Base-by-base conservation (phyloP, 2,329 filamentous ascomycete genomes). In the Trichoderma asperellum region DNA sequence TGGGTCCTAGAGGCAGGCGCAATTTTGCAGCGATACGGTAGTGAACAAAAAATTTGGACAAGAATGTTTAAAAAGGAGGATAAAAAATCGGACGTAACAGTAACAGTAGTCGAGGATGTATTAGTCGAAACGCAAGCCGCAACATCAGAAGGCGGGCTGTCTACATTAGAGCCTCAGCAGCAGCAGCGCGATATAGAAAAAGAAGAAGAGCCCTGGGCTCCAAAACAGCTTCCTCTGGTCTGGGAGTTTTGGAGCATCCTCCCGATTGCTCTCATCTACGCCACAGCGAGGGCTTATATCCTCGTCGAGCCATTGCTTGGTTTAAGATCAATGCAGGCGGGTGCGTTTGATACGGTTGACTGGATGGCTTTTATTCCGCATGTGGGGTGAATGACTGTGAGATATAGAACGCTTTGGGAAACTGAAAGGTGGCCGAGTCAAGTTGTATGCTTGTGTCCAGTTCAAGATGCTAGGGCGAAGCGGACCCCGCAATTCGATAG, bases 241-340 rank as follows among this genome's bases (percentile, higher is more conserved):
- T 63, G 47, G 47, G 32, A 29, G 6, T 40, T 62, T 35, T 55
- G 47, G 21, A 21, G 47, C 21, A 40, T 40, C 34, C 37, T 64
- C 21, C 49, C 47, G 5, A 24, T 55, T 8, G 61, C 47, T 3
- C 53, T 64, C 5, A 40, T 40, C 5, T 53, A 55, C 24, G 60
- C 60, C 5, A 14, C 53, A 18, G 60, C 60, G 53, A 55, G 61
- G 47, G 21, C 34, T 2, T 40, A 55, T 12, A 64, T 64, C 3
- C 21, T 64, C 3, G 61, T 40, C 3, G 32, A 64, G 61, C 61
- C 47, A 8, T 21, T 55, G 32, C 47, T 52, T 29, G 34, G 61
- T 21, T 40, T 66, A 16, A 57, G 52, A 18, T 66, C 53, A 1
- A 63, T 63, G 60, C 47, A 37, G 32, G 60, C 21, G 47, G 47